Conservation (phyloP, 495 filamentous ascomycete species). For the Penicillium nucicola region DNA sequence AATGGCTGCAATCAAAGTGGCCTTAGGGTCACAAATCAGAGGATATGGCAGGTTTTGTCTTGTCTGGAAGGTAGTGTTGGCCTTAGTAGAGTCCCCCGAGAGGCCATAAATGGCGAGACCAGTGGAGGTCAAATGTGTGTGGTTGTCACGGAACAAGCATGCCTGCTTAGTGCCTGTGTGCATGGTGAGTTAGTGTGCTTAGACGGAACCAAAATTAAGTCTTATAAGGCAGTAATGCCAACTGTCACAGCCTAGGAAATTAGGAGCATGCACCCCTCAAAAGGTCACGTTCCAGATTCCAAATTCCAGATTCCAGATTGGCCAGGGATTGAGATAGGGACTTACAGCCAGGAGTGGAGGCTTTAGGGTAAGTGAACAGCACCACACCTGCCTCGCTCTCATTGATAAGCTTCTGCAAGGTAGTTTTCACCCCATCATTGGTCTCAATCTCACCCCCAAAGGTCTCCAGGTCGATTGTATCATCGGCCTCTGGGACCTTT, state of each 20-base stretch:
- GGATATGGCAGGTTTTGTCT: conserved; percentile 87
- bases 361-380: conserved; percentile 93
- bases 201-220: neutral
- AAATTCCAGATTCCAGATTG: no score
- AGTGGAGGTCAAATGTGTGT: conserved; percentile 69
- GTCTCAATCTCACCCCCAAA: conserved; percentile 85
- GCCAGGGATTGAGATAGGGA: conserved; percentile 11
- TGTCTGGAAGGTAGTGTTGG: conserved; percentile 85
- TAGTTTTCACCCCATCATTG: conserved; percentile 75
- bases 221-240: no score
- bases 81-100: conserved; percentile 78
- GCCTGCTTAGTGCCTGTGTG: conserved; percentile 81
- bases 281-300: no score
- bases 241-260: no score
- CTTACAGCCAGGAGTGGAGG: conserved; percentile 94
- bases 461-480: conserved; percentile 59
- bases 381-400: conserved; percentile 83
- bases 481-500: conserved; percentile 39
- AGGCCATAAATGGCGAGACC: conserved; percentile 87
- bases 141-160: conserved; percentile 85
- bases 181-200: conserved; percentile 1
- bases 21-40: conserved; percentile 77
- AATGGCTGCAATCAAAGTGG: conserved; percentile 69
- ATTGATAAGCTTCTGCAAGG: conserved; percentile 72
- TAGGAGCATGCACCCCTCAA: no score